Evolutionary conservation across 2,329 filamentous ascomycete species (phyloP), one percentile per base, ranked within the genome.

Genomic region (Aspergillus texensis): DNA sequence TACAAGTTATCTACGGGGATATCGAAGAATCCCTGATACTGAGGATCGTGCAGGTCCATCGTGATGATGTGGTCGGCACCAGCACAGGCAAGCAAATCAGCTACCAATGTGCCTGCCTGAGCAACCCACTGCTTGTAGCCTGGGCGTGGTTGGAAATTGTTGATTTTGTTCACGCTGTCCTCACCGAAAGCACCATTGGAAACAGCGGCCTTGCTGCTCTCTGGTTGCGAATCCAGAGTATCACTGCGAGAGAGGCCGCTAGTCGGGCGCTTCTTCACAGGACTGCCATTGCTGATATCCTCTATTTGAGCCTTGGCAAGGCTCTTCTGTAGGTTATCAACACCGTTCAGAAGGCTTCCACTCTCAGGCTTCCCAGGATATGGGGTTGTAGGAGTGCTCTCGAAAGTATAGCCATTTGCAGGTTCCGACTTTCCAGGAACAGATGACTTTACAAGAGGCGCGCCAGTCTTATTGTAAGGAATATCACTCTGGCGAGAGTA

Each of bases 61-160:
- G 94, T 97, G 77, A 98, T 97, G 76, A 95, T 90, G 79, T 98
- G 95, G 78, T 99, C 94, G 53, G 95, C 93, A 68, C 95, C 95
- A 67, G 95, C 94, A 80, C 94, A 97, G 46, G 93, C 97, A 68
- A 99, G 84, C 52, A 99, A 87, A 77, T 98, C 94, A 57, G 95
- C 95, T 56, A 99, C 91, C 62, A 99, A 86, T 34, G 94, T 98
- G 64, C 95, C 95, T 48, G 95, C 94, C 81, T 98, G 95, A 26
- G 95, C 95, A 67, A 99, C 94, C 95, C 95, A 99, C 81, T 97
- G 93, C 82, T 95, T 95, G 79, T 99, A 99, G 57, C 95, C 95
- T 9, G 94, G 92, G 76, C 94, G 94, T 24, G 92, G 89, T 76
- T 93, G 87, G 77, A 91, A 91, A 76, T 90, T 84, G 71, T 84